Evolutionary conservation across 2,329 filamentous ascomycete genomes (phyloP).

Genomic region (Tolypocladium sp.): DNA sequence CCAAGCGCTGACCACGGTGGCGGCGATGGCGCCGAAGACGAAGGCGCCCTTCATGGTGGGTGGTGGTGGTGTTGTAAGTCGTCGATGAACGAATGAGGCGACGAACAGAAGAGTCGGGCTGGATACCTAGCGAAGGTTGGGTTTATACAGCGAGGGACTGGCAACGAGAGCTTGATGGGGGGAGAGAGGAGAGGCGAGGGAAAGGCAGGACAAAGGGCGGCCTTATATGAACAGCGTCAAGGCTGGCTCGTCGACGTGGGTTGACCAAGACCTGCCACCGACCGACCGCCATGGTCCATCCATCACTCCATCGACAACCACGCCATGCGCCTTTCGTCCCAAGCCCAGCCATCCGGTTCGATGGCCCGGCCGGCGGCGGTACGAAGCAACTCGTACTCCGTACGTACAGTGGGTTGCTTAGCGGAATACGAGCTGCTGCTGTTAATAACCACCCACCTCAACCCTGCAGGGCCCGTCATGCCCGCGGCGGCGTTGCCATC

Average conservation of each 20-base stretch:
- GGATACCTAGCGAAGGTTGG: background rate
- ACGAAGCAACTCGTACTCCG: background rate
- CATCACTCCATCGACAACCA: background rate
- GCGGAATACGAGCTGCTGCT: conserved; percentile 1
- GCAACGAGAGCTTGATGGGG: background rate
- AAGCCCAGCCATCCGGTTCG: background rate
- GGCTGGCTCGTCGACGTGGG: background rate
- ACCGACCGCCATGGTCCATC: background rate
- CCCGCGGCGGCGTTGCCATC: background rate
- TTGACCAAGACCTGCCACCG: background rate
- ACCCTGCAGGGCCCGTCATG: background rate
- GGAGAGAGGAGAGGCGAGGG: background rate
- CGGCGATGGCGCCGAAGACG: conserved; percentile 22
- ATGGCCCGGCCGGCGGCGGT: background rate
- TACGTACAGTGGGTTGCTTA: background rate
- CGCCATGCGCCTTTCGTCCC: background rate
- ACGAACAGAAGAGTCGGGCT: background rate
- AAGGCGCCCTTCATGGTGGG: conserved; percentile 23
- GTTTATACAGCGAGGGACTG: background rate
- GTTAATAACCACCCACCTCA: background rate
- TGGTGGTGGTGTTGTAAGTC: background rate
- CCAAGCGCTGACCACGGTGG: conserved; percentile 16
- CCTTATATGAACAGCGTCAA: background rate
- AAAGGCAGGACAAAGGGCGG: background rate
- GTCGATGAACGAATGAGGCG: background rate